phyloP scores from a whole-genome alignment of 2,329 filamentous ascomycete genomes.

The Trichoderma sp. region DNA sequence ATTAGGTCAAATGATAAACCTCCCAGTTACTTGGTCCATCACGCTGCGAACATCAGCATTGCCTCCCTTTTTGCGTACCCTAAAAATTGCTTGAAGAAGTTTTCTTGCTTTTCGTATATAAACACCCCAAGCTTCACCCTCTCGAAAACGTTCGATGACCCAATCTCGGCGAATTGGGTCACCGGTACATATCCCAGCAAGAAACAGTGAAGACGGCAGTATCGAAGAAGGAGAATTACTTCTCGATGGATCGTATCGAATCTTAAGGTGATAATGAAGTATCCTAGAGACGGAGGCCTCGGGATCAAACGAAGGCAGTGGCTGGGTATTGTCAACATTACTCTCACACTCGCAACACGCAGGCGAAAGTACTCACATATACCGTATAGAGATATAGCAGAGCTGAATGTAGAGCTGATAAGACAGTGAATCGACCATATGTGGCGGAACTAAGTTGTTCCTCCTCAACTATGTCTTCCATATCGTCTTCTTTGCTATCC shows the following conservation, averaged over 20 bases:
- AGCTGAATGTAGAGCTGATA: background rate
- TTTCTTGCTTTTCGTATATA: background rate
- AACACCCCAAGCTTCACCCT: background rate
- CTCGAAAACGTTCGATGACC: background rate
- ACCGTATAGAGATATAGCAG: background rate
- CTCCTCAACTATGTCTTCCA: background rate
- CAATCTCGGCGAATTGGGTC: background rate
- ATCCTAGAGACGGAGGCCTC: background rate
- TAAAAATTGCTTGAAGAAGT: background rate
- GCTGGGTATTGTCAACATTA: background rate
- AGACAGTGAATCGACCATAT: background rate
- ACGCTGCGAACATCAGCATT: background rate
- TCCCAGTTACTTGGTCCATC: background rate
- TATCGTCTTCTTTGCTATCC: background rate
- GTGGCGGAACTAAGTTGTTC: background rate
- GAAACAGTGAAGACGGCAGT: background rate
- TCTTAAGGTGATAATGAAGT: background rate
- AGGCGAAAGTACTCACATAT: background rate
- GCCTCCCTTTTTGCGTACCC: background rate
- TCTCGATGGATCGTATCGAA: background rate
- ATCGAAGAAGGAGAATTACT: background rate
- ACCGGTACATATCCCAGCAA: background rate
- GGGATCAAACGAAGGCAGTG: background rate
- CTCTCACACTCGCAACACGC: background rate
- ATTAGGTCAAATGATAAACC: background rate